A percentile compares a stretch with the other conserved stretches of the same genome.
Conservation (phyloP, 768 basidiomycete species). For the Naematelia encephala region DNA sequence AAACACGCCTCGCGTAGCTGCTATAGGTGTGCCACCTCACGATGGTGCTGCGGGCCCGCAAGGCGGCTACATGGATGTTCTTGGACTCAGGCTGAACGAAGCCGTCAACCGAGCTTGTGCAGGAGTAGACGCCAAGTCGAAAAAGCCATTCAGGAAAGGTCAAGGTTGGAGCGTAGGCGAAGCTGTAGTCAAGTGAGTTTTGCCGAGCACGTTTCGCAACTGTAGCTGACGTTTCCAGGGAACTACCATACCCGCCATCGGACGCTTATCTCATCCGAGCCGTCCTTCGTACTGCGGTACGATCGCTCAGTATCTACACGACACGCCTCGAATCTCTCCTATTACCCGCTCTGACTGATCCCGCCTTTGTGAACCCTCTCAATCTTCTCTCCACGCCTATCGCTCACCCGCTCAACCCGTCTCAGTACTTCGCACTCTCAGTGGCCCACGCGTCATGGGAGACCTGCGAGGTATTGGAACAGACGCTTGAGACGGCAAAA, state of each 20-base stretch:
- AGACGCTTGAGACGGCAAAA: slow-evolving; percentile 40
- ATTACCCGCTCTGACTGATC: slow-evolving; percentile 72
- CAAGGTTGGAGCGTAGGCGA: slow-evolving; percentile 48
- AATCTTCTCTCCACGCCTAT: slow-evolving; percentile 60
- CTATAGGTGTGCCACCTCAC: slow-evolving; percentile 17
- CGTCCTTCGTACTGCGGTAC: slow-evolving; percentile 45
- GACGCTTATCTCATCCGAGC: slow-evolving; percentile 50
- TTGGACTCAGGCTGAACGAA: slow-evolving; percentile 47
- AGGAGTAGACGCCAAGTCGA: slow-evolving; percentile 45
- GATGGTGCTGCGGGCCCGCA: slow-evolving; percentile 19
- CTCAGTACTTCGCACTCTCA: slow-evolving; percentile 43
- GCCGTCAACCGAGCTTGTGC: slow-evolving; percentile 46
- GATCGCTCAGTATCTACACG: slow-evolving; percentile 48
- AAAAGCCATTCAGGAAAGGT: slow-evolving; percentile 44
- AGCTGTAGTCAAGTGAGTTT: slow-evolving; percentile 44
- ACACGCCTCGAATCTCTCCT: slow-evolving; percentile 71
- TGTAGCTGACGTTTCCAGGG: slow-evolving; percentile 17
- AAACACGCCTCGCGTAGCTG: slow-evolving; percentile 29
- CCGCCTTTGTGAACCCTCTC: slow-evolving; percentile 70
- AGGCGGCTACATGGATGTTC: slow-evolving; percentile 47
- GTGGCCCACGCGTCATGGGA: slow-evolving; percentile 51
- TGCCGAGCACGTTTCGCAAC: not conserved
- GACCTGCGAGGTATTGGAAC: slow-evolving; percentile 49
- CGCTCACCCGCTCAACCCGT: slow-evolving; percentile 40
- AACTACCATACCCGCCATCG: slow-evolving; percentile 40